Evolutionary conservation across 2,329 filamentous ascomycete genomes (phyloP), one percentile per base, ranked within the genome.

Genomic region (Graphiopsis chlorocephala): DNA sequence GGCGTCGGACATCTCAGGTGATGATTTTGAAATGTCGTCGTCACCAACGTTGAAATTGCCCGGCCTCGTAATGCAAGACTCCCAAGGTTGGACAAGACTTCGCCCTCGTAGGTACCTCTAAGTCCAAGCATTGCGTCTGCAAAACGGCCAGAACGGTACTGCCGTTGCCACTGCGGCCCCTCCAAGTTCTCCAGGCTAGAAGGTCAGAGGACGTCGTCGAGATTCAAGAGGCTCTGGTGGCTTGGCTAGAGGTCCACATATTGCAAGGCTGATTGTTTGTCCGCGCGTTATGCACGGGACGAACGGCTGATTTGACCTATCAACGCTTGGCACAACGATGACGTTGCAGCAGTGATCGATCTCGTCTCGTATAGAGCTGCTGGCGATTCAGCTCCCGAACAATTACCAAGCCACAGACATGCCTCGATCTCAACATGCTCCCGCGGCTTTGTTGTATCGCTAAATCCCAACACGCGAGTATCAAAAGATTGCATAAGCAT

Each of bases 251-350:
- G 48, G 23, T 55, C 60, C 60, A 55, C 48, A 45, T 26, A 20
- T 55, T 17, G 23, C 60, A 62, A 62, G 60, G 60, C 60, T 62
- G 60, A 62, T 42, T 38, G 60, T 42, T 53, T 48, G 60, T 62
- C 60, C 60, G 48, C 60, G 60, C 60, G 50, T 53, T 56, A 38
- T 35, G 50, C 28, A 56, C 53, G 53, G 53, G 53, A 35, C 29
- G 25, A 58, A 20, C 55, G 55, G 55, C 55, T 45, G 55, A 38
- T 45, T 25, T 58, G 23, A 28, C 35, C 50, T 53, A 53, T 53
- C 28, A 53, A 12, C 35, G 55, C 55, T 58, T 58, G 55, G 55
- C 55, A 35, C 7, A 45, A 28, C 55, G 55, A 45, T 58, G 55
- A 58, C 55, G 55, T 58, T 28, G 15, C 35, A 14, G 31, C n/a